Conservation (phyloP, 345 rosid species). For the Rhodamnia argentea region DNA sequence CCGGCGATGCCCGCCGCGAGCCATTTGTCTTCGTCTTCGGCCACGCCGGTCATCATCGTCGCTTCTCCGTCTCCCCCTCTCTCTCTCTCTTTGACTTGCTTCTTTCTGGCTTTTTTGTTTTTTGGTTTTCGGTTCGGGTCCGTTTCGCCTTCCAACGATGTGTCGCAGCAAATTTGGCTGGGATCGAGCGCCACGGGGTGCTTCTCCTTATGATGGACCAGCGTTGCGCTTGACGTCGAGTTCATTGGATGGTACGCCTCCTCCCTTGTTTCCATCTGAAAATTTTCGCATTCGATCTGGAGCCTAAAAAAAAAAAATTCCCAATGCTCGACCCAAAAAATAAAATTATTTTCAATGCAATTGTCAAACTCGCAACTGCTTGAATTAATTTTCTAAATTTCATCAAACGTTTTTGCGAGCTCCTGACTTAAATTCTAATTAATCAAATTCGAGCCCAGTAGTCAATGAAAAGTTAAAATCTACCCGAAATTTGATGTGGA, state of each 20-base stretch:
- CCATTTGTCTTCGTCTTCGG: conserved; percentile 97
- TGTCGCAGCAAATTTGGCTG: neutral
- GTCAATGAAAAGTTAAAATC: neutral
- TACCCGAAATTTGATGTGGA: neutral
- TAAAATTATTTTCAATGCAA: too few relatives aligned
- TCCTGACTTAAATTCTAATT: neutral
- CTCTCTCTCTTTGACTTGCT: conserved; percentile 2
- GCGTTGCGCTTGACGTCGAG: neutral
- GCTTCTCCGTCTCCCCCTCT: conserved; percentile 3
- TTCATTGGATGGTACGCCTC: neutral
- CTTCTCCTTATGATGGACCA: neutral
- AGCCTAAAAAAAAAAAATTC: neutral
- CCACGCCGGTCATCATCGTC: conserved; percentile 75
- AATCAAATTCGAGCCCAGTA: neutral
- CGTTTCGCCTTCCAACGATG: neutral
- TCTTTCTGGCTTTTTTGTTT: neutral
- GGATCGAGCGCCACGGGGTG: neutral
- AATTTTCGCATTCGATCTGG: neutral
- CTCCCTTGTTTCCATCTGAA: neutral
- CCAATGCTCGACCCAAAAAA: too few relatives aligned
- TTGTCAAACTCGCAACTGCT: neutral
- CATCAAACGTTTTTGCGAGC: neutral
- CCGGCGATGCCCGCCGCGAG: conserved; percentile 88
- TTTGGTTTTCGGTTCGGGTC: neutral
- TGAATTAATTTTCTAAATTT: neutral